These are phyloP conservation scores for Eragrostis nindensis DNA, from an alignment of 176 grass and related monocot genomes.

Conservation along the genomic window DNA sequence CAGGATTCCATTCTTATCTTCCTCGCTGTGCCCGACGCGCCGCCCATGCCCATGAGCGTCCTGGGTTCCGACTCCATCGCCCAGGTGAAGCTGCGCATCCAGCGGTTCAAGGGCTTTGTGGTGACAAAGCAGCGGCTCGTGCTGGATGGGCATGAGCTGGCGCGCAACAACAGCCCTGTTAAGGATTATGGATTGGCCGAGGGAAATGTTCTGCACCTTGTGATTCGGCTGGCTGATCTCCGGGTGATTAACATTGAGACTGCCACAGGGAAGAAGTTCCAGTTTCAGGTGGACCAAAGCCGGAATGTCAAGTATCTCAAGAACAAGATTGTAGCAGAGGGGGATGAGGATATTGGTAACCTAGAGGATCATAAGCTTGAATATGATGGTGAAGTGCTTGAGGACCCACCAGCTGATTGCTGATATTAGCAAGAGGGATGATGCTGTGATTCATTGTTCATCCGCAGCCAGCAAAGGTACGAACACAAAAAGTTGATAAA, in stretches of 20 bases:
- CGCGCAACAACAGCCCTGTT: conserved; percentile 56
- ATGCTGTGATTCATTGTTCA: conserved; percentile 76
- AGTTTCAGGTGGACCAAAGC: conserved; percentile 61
- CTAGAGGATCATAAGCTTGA: conserved; percentile 57
- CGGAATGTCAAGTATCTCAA: conserved; percentile 65
- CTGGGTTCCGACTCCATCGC: conserved; percentile 71
- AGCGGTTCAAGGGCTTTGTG: conserved; percentile 69
- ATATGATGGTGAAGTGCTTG: conserved; percentile 66
- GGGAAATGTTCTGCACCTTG: conserved; percentile 74
- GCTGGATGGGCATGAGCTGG: conserved; percentile 69
- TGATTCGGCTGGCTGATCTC: conserved; percentile 67
- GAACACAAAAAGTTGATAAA: conserved; percentile 41
- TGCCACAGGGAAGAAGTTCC: conserved; percentile 56
- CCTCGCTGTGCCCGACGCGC: conserved; percentile 58
- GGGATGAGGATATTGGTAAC: conserved; percentile 43
- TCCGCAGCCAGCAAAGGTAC: conserved; percentile 64
- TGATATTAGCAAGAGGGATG: conserved; percentile 68
- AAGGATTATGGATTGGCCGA: conserved; percentile 67
- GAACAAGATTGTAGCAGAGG: conserved; percentile 54
- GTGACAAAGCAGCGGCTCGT: conserved; percentile 73
- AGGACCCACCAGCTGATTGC: conserved; percentile 68
- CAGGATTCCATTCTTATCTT: conserved; percentile 70
- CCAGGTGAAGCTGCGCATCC: conserved; percentile 81
- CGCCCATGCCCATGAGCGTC: conserved; percentile 61
- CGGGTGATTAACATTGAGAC: conserved; percentile 64